A percentile compares a stretch with the other conserved stretches of the same genome.
phyloP scores from a whole-genome alignment of 2,329 filamentous ascomycete genomes.

The Xylaria sp. region DNA sequence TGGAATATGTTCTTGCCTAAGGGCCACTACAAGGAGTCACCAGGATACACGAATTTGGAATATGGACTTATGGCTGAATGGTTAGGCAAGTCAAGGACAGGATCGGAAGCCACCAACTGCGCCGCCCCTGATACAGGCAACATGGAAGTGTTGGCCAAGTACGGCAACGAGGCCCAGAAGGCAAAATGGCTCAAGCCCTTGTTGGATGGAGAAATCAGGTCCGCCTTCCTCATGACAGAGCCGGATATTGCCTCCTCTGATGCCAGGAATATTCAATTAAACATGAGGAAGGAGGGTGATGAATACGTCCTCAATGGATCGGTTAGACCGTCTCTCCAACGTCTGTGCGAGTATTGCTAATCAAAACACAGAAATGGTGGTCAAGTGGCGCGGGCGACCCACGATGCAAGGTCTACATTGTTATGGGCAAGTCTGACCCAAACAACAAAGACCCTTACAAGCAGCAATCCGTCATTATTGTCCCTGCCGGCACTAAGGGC shows the following conservation, averaged over 20 bases:
- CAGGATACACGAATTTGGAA: slow-evolving; percentile 93
- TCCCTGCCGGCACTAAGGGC: slow-evolving; percentile 81
- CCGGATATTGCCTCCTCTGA: slow-evolving; percentile 88
- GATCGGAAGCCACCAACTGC: slow-evolving; percentile 90
- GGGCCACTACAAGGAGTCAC: slow-evolving; percentile 94
- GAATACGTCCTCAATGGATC: slow-evolving; percentile 91
- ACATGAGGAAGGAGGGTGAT: slow-evolving; percentile 83
- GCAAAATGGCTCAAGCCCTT: slow-evolving; percentile 82
- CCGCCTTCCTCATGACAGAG: slow-evolving; percentile 94
- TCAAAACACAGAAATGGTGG: slow-evolving; percentile 87
- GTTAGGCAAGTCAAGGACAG: slow-evolving; percentile 84
- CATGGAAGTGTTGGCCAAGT: slow-evolving; percentile 95
- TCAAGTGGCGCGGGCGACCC: slow-evolving; percentile 94
- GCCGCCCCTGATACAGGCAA: slow-evolving; percentile 92
- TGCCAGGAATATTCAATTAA: slow-evolving; percentile 90
- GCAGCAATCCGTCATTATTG: slow-evolving; percentile 93
- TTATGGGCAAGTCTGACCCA: slow-evolving; percentile 93
- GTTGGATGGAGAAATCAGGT: slow-evolving; percentile 85
- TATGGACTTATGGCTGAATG: slow-evolving; percentile 98
- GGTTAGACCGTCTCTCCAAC: slow-evolving; percentile 57
- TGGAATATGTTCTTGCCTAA: slow-evolving; percentile 99
- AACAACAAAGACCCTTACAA: slow-evolving; percentile 80
- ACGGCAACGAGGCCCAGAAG: slow-evolving; percentile 88
- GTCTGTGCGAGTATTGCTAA: slow-evolving; percentile 29
- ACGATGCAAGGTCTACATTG: slow-evolving; percentile 91